These are phyloP conservation scores for Amanita fuliginea DNA, from an alignment of 768 basidiomycete genomes.

Conservation along the genomic window DNA sequence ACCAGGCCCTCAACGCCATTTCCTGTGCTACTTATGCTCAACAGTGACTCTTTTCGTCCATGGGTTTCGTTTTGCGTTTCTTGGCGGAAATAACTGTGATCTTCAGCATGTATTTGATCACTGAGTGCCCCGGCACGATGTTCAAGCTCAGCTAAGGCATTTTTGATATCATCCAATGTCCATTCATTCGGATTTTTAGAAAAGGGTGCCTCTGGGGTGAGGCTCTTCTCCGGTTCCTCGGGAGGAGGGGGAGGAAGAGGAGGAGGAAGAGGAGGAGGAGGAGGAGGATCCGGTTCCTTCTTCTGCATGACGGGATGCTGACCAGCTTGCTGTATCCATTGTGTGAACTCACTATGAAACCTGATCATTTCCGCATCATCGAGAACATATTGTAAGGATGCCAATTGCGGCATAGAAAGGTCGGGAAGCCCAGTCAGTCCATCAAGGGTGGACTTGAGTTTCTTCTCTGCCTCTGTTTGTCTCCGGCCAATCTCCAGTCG, in stretches of 20 bases:
- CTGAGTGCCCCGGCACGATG: constrained; percentile 3
- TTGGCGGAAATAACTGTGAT: constrained; percentile 29
- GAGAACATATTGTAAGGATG: constrained; percentile 6
- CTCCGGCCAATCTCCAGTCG: constrained; percentile 11
- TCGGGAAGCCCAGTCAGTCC: constrained; percentile 18
- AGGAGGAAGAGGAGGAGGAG: too few species aligned
- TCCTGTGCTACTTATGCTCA: background rate
- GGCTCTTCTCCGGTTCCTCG: background rate
- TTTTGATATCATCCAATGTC: constrained; percentile 16
- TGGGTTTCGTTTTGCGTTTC: constrained; percentile 61
- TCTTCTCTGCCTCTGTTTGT: constrained; percentile 10
- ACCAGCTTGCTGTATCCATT: constrained; percentile 20
- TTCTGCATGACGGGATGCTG: constrained; percentile 10
- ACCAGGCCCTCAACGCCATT: background rate
- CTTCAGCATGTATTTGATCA: constrained; percentile 12
- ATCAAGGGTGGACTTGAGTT: constrained; percentile 14
- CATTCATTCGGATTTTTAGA: constrained; percentile 10
- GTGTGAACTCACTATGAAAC: constrained; percentile 19
- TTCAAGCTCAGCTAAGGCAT: constrained; percentile 10
- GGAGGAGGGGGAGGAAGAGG: background rate
- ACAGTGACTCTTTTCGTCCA: constrained; percentile 4
- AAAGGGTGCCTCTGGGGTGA: constrained; percentile 3
- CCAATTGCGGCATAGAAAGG: constrained; percentile 7
- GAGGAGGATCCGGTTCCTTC: constrained; percentile 4
- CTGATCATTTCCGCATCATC: constrained; percentile 14